phyloP scores from a whole-genome alignment of 768 basidiomycete species.

The Agrocybe chaxingu region DNA sequence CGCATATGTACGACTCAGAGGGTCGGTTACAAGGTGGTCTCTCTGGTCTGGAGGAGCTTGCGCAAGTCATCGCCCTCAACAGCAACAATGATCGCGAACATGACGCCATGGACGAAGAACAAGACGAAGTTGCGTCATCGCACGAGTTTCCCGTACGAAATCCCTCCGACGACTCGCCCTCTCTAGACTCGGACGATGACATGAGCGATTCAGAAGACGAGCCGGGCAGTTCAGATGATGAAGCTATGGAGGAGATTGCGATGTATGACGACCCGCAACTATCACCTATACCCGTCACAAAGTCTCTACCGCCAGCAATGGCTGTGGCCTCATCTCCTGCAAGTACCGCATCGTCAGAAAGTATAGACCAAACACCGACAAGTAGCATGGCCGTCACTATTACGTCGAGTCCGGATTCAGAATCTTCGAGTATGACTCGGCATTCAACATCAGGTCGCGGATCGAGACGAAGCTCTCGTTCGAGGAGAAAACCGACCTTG shows the following conservation, averaged over 20 bases:
- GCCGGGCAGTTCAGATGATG: conserved; percentile 74
- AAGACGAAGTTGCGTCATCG: conserved; percentile 59
- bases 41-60: conserved; percentile 79
- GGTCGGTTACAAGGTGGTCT: conserved; percentile 89
- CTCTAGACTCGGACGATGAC: conserved; percentile 72
- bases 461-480: conserved; percentile 58
- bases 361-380: conserved; percentile 1
- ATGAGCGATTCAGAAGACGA: conserved; percentile 68
- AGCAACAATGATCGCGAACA: conserved; percentile 53
- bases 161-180: conserved; percentile 45
- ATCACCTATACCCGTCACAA: conserved; percentile 28
- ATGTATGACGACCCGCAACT: conserved; percentile 61
- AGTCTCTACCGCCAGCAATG: conserved; percentile 30
- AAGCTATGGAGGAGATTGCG: conserved; percentile 79
- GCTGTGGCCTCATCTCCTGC: conserved; percentile 29
- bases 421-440: conserved; percentile 17
- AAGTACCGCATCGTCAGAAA: conserved; percentile 12
- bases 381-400: neutral
- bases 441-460: conserved; percentile 26
- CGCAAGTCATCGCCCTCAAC: conserved; percentile 70
- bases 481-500: conserved; percentile 40
- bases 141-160: conserved; percentile 67
- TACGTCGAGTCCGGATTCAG: conserved; percentile 16
- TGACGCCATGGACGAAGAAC: conserved; percentile 53
- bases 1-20: conserved; percentile 72